Base-by-base conservation (phyloP, 768 basidiomycete genomes). In the Termitomyces sp. region DNA sequence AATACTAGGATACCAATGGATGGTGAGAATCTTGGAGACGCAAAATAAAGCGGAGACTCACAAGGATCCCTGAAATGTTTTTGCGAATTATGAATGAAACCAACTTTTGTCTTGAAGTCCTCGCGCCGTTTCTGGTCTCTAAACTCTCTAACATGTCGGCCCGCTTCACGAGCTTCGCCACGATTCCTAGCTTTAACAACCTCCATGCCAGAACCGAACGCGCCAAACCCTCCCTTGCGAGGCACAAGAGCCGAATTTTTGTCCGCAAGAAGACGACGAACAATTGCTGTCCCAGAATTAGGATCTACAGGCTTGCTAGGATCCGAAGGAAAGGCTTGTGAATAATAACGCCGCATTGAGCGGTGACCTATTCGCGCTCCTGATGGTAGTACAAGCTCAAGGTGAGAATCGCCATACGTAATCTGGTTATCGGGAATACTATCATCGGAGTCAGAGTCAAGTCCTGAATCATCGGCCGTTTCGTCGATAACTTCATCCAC, bases 141-240 rank as follows among this genome's bases (percentile, higher is more conserved):
- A 74, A 89, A 90, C 66, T 94, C 89, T 55, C 85, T 78, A 1
- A 92, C 81, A 71, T 95, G 92, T 46, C 92, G 81, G 14, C 88
- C 92, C 22, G 96, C 96, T 71, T 98, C 89, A 62, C 83, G 82
- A 14, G 97, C 97, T 74, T 98, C 96, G 2, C 97, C 97, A n/a
- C 80, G 81, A 74, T 98, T 98, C 52, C 93, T 80, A 22, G 94
- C 96, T 69, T 88, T 92, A 59, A 98, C 82, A 10, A 94, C 88
- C 32, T 92, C 83, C 8, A 82, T 86, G 1, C 92, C 94, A 10
- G 73, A 73, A 2, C 95, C 95, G 65, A 79, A 94, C 2, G 92
- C 92, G 26, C 95, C 94, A 60, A 85, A 92, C 1, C 91, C 94
- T 37, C 92, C 94, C 63, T 79, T 87, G 13, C 84, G 75, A 0